A percentile compares a stretch with the other conserved stretches of the same genome.
These are phyloP conservation scores for Aureobasidium sp. DNA, from an alignment of 2,329 filamentous ascomycete species.

Conservation along the genomic window DNA sequence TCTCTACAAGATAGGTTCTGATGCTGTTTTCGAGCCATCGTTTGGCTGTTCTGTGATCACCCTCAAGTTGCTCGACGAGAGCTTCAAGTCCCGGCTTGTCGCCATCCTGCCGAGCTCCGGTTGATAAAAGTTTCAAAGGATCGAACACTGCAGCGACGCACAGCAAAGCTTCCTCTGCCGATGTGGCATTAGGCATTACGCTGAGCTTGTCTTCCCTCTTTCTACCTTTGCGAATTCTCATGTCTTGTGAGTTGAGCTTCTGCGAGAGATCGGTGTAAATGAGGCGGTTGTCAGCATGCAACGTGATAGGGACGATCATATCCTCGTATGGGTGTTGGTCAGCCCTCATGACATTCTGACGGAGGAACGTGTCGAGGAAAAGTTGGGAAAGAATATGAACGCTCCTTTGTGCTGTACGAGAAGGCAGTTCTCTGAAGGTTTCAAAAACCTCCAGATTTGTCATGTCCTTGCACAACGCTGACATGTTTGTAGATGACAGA, in stretches of 20 bases:
- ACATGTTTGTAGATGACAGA: constrained; percentile 52
- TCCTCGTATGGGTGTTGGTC: constrained; percentile 50
- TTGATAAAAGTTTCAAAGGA: not conserved
- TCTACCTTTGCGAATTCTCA: constrained; percentile 44
- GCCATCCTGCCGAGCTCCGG: not conserved
- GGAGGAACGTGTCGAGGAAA: constrained; percentile 61
- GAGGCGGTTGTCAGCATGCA: constrained; percentile 54
- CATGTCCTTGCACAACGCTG: constrained; percentile 44
- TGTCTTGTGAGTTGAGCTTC: constrained; percentile 56
- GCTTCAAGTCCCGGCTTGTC: not conserved
- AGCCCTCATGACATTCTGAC: constrained; percentile 43
- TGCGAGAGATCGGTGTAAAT: constrained; percentile 64
- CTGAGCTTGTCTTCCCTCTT: not conserved
- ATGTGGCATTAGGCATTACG: not conserved
- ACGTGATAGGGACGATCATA: constrained; percentile 46
- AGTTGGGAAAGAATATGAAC: constrained; percentile 59
- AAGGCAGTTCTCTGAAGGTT: constrained; percentile 54
- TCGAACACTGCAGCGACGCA: not conserved
- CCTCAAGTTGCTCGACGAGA: not conserved
- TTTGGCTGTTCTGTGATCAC: not conserved
- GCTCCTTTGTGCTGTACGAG: constrained; percentile 56
- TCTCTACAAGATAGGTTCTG: not conserved
- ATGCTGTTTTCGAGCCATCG: not conserved
- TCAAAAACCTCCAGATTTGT: constrained; percentile 63
- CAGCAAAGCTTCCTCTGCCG: constrained; percentile 8